Evolutionary conservation across 2,329 filamentous ascomycete genomes (phyloP).

Genomic region (Basipetospora chlamydospora): DNA sequence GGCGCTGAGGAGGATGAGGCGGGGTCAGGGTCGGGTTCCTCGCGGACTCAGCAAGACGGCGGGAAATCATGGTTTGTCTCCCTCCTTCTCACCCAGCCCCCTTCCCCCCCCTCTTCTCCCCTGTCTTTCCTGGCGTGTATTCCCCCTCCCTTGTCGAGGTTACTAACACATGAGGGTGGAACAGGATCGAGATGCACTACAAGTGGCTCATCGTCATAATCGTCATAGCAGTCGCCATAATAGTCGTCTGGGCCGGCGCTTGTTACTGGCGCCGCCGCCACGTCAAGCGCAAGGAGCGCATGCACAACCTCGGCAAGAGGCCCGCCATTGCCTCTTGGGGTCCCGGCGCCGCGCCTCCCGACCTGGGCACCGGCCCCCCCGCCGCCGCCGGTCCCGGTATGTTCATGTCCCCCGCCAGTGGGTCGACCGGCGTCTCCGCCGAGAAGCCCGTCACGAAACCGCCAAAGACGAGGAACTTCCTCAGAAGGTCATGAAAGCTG

Average conservation of each 20-base stretch:
- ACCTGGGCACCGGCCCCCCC: too few species aligned
- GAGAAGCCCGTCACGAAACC: not conserved
- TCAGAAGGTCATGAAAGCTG: too few species aligned
- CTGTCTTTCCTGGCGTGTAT: too few species aligned
- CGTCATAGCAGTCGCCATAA: conserved; percentile 55
- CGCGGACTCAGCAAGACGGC: conserved; percentile 9
- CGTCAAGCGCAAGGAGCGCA: conserved; percentile 51
- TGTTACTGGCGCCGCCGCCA: conserved; percentile 62
- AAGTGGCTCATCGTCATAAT: conserved; percentile 75
- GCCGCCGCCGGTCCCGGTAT: not conserved
- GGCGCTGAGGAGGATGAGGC: conserved; percentile 6
- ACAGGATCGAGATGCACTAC: conserved; percentile 57
- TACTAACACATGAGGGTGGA: too few species aligned
- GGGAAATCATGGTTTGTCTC: conserved; percentile 32
- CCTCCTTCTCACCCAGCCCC: conserved; percentile 6
- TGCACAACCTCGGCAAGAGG: conserved; percentile 32
- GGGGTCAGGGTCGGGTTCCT: not conserved
- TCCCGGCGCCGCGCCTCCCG: conserved; percentile 4
- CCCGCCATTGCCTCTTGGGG: conserved; percentile 6
- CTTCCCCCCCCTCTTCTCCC: not conserved
- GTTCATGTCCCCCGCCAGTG: not conserved
- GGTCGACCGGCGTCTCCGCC: not conserved
- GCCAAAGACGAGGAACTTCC: too few species aligned
- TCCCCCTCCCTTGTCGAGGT: too few species aligned
- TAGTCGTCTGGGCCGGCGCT: conserved; percentile 50